A percentile compares a stretch with the other conserved stretches of the same genome.
Evolutionary conservation across 202 grass and related monocot genomes (phyloP).

Genomic region (Dendrocalamus latiflorus): DNA sequence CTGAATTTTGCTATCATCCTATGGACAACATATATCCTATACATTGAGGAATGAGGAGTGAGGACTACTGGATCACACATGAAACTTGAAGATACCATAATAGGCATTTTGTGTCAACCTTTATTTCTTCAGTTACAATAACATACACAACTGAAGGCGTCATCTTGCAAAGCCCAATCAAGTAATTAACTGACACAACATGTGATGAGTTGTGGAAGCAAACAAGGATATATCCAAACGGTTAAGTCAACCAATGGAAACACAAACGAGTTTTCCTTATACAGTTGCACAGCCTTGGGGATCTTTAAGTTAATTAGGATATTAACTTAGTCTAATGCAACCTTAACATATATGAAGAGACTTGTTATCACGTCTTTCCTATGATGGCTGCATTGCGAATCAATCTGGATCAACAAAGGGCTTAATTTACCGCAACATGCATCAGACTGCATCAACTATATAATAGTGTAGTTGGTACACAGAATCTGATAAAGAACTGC

Average conservation of each 20-base stretch:
- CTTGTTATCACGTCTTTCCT: background rate
- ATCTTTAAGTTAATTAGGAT: background rate
- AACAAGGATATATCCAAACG: background rate
- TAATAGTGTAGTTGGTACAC: slow-evolving; percentile 33
- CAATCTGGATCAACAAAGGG: slow-evolving; percentile 17
- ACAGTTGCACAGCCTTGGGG: background rate
- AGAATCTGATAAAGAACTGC: slow-evolving; percentile 38
- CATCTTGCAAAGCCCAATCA: background rate
- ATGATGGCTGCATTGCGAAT: slow-evolving; percentile 1
- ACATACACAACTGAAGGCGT: background rate
- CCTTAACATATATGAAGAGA: background rate
- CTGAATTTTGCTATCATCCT: background rate
- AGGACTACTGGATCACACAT: background rate
- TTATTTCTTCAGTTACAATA: background rate
- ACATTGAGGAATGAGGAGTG: background rate
- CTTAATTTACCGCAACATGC: background rate
- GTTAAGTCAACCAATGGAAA: slow-evolving; percentile 21
- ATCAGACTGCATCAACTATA: background rate
- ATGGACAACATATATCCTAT: background rate
- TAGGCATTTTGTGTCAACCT: background rate
- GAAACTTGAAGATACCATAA: background rate
- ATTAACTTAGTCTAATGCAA: slow-evolving; percentile 16
- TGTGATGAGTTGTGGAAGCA: background rate
- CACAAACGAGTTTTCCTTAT: background rate
- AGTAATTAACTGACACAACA: background rate